A percentile compares a stretch with the other conserved stretches of the same genome.
Conservation (phyloP, 345 rosid species). For the Populus ilicifolia region DNA sequence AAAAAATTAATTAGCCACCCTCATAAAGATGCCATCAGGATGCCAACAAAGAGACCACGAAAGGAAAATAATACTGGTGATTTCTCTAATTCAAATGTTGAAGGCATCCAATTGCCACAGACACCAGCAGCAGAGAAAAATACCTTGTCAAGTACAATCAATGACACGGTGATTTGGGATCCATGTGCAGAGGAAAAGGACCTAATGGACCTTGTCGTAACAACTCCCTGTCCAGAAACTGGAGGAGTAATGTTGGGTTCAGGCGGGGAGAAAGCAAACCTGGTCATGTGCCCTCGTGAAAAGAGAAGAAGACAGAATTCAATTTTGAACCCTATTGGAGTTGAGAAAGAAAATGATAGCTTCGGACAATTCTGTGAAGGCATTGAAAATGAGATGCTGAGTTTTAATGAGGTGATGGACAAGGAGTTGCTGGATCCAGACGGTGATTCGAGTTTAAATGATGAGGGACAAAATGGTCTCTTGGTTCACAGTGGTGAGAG, state of each 20-base stretch:
- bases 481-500: not conserved
- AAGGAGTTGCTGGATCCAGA: constrained; percentile 11
- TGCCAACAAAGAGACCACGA: not conserved
- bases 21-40: not conserved
- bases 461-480: not conserved
- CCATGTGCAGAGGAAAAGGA: constrained; percentile 8
- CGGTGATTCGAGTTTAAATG: constrained; percentile 5
- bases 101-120: not conserved
- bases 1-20: constrained; percentile 13
- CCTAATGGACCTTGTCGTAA: constrained; percentile 1
- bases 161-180: constrained; percentile 2
- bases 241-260: constrained; percentile 18
- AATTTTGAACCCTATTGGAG: not conserved
- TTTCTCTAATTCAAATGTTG: not conserved
- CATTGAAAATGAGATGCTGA: constrained; percentile 16
- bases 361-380: constrained; percentile 12
- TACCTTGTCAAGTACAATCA: constrained; percentile 5
- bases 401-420: constrained; percentile 15
- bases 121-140: constrained; percentile 18
- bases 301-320: constrained; percentile 7
- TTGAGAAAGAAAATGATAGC: constrained; percentile 13
- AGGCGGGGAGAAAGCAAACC: constrained; percentile 12
- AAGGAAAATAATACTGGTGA: not conserved
- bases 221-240: constrained; percentile 16
- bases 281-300: not conserved